Evolutionary conservation across 306 rosid genomes (phyloP), one percentile per base, ranked within the genome.

Genomic region (Ammopiptanthus mongolicus): DNA sequence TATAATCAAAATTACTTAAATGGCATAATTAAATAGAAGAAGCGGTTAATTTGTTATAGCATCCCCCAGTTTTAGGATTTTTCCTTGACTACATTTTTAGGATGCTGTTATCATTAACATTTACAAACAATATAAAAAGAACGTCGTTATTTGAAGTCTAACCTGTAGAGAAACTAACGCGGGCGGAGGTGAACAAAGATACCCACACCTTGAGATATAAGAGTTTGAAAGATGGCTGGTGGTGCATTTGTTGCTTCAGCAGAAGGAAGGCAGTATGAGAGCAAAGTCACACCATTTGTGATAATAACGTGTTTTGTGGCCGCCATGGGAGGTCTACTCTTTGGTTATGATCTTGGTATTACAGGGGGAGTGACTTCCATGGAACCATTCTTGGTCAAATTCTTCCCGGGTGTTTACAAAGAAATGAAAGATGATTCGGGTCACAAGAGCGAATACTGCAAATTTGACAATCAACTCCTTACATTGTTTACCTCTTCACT

Each of bases 271-370:
- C 62, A 75, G 2, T 62, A 25, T 8, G 78, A 81, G 1, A 78
- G 84, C 5, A 81, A 75, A 17, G 46, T 75, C 2, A 81, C 81
- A 15, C 0, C n/a, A 47, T 81, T 36, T 6, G 85, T 81, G 15
- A 3, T 81, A 13, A 8, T 76, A 1, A 81, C 85, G 7, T 81
- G 78, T 25, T 22, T 81, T 17, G 81, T 81, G 28, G 85, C 81
- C 0, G 81, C 81, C n/a, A 81, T 76, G 74, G 81, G 85, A 62
- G 81, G 78, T 53, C 55, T 75, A 8, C 69, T 75, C 12, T 81
- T 75, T 41, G 85, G 78, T 21, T 76, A 81, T 34, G 85, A 81
- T 64, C 76, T 81, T 47, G 85, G 81, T 3, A 81, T 76, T 0
- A 75, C 78, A 3, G 29, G 80, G 65, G 75, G 81, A 36, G 79